Conservation (phyloP, 495 filamentous ascomycete genomes). For the Xylaria grammica region DNA sequence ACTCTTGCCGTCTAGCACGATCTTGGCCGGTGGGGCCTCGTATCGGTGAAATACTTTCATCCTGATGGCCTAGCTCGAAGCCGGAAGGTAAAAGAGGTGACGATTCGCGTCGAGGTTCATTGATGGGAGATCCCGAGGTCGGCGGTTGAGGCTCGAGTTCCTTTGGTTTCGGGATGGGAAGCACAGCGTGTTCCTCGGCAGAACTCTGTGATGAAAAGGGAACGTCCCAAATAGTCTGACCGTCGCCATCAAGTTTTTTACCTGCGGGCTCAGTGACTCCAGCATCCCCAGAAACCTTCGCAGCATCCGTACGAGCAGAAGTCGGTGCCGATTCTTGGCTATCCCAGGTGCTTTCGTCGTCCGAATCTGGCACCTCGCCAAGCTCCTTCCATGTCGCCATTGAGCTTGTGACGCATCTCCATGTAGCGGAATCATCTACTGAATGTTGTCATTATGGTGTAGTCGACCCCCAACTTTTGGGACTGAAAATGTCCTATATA, state of each 20-base stretch:
- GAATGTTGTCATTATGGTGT: constrained; percentile 16
- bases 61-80: constrained; percentile 12
- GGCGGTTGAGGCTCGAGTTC: constrained; percentile 2
- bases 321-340: constrained; percentile 37
- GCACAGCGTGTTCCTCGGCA: constrained; percentile 12
- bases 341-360: constrained; percentile 56
- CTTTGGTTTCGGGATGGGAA: constrained; percentile 10
- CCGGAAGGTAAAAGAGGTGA: constrained; percentile 29
- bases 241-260: background rate
- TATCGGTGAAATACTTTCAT: background rate
- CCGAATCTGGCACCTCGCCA: constrained; percentile 63
- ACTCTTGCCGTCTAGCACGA: background rate
- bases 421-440: background rate
- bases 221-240: constrained; percentile 33
- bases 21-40: background rate
- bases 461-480: no score
- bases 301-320: background rate
- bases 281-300: constrained; percentile 2
- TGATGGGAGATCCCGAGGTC: constrained; percentile 11
- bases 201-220: constrained; percentile 30
- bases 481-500: no score
- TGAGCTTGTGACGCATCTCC: constrained; percentile 34
- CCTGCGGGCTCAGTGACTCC: background rate
- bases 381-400: constrained; percentile 64
- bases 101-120: constrained; percentile 13